Evolutionary conservation across 1,139 yeast species (phyloP).

Genomic region (Nadsonia starkeyi-henricii): DNA sequence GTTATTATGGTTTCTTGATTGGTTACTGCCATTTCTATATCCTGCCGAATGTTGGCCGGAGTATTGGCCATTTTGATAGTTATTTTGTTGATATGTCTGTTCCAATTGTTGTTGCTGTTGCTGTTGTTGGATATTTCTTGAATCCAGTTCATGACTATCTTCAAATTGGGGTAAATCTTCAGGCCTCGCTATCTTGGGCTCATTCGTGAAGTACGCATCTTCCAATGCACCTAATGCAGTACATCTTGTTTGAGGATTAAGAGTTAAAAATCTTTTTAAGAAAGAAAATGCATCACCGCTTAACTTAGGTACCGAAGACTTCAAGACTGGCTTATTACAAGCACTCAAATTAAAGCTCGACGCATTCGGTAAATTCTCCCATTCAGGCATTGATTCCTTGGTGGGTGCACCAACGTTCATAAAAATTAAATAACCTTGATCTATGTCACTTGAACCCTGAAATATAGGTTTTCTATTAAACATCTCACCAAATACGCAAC

Average conservation of each 20-base stretch:
- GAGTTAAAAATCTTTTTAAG: slow-evolving; percentile 19
- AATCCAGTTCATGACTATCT: slow-evolving; percentile 82
- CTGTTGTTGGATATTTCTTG: slow-evolving; percentile 40
- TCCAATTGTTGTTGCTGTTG: slow-evolving; percentile 2
- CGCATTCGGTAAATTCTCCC: slow-evolving; percentile 48
- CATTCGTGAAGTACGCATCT: slow-evolving; percentile 50
- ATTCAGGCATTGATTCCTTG: slow-evolving; percentile 50
- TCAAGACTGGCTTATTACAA: slow-evolving; percentile 39
- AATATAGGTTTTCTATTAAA: slow-evolving; percentile 71
- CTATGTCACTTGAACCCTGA: slow-evolving; percentile 77
- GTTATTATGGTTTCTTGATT: neutral
- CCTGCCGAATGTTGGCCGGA: neutral
- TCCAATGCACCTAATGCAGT: slow-evolving; percentile 70
- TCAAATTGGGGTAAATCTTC: slow-evolving; percentile 54
- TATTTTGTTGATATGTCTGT: slow-evolving; percentile 2
- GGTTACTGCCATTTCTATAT: slow-evolving; percentile 1
- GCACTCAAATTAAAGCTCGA: slow-evolving; percentile 24
- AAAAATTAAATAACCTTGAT: slow-evolving; percentile 76
- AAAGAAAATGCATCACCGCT: slow-evolving; percentile 21
- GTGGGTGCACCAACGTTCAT: slow-evolving; percentile 72
- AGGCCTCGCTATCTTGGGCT: slow-evolving; percentile 44
- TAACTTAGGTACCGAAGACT: slow-evolving; percentile 30
- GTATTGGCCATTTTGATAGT: neutral
- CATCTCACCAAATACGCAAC: slow-evolving; percentile 90
- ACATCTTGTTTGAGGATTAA: slow-evolving; percentile 57